Evolutionary conservation across 805 yeast genomes (phyloP).

Genomic region (Peterozyma toletana): DNA sequence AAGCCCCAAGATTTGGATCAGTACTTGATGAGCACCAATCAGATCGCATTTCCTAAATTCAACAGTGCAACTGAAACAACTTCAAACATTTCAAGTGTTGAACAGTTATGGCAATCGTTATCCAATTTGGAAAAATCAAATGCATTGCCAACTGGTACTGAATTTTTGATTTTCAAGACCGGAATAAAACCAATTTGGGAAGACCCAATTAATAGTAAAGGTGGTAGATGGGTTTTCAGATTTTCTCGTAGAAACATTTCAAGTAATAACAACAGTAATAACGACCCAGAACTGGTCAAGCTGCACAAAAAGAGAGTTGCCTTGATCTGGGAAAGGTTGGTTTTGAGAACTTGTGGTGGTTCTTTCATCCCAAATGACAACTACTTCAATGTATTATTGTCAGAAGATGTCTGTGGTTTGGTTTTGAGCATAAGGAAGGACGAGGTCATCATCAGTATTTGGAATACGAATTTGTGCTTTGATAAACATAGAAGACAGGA

Average conservation of each 20-base stretch:
- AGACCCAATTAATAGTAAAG: conserved; percentile 50
- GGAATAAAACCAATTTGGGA: conserved; percentile 66
- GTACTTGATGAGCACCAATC: conserved; percentile 38
- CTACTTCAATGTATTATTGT: conserved; percentile 28
- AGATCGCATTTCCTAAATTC: conserved; percentile 30
- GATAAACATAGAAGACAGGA: conserved; percentile 12
- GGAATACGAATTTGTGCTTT: conserved; percentile 48
- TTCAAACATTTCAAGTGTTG: conserved; percentile 33
- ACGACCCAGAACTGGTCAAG: conserved; percentile 2
- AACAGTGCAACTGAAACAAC: conserved; percentile 12
- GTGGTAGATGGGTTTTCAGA: conserved; percentile 59
- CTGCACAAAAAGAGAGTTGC: conserved; percentile 16
- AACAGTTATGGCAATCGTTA: conserved; percentile 45
- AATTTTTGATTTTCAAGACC: conserved; percentile 48
- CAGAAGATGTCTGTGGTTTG: conserved; percentile 50
- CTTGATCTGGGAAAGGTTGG: conserved; percentile 49
- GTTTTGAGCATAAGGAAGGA: conserved; percentile 53
- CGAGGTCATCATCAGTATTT: conserved; percentile 51
- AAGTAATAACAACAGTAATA: conserved; percentile 11
- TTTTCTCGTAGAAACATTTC: conserved; percentile 27
- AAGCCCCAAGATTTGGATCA: conserved; percentile 26
- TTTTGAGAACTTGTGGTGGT: conserved; percentile 45
- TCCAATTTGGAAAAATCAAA: conserved; percentile 29
- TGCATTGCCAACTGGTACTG: conserved; percentile 38
- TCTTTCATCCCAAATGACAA: conserved; percentile 34